These are phyloP conservation scores for Podospora anserina DNA, from an alignment of 495 filamentous ascomycete species.

Conservation along the genomic window DNA sequence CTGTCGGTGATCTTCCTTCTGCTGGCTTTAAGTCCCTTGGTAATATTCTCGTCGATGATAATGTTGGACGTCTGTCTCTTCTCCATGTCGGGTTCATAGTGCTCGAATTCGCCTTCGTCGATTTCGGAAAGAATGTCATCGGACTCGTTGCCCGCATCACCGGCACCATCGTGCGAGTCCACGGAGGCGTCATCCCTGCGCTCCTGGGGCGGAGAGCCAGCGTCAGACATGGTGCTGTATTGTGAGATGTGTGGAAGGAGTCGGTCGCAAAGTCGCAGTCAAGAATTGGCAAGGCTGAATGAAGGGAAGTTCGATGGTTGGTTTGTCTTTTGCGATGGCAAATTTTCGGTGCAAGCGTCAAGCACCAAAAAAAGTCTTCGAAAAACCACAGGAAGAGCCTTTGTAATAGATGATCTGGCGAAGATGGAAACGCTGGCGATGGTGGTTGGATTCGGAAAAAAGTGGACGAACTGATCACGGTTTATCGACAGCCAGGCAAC, in stretches of 20 bases:
- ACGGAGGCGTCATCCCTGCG: conserved; percentile 23
- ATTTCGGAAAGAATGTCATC: conserved; percentile 79
- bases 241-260: background rate
- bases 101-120: conserved; percentile 87
- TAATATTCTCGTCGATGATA: conserved; percentile 83
- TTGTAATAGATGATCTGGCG: background rate
- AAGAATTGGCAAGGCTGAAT: background rate
- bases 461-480: background rate
- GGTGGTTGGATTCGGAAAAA: background rate
- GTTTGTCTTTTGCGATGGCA: background rate
- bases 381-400: background rate
- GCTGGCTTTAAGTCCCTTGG: conserved; percentile 64
- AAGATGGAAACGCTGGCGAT: background rate
- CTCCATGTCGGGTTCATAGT: conserved; percentile 82
- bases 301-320: background rate
- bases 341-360: background rate
- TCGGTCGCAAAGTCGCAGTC: background rate
- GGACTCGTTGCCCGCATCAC: conserved; percentile 59
- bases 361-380: background rate
- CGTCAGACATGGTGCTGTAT: conserved; percentile 8
- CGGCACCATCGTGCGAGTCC: conserved; percentile 34
- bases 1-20: conserved; percentile 67
- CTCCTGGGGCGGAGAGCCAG: conserved; percentile 30
- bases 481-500: background rate
- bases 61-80: conserved; percentile 58